Evolutionary conservation across 163 green algal genomes (phyloP), one percentile per base, ranked within the genome.

Genomic region (Volvox carteri): DNA sequence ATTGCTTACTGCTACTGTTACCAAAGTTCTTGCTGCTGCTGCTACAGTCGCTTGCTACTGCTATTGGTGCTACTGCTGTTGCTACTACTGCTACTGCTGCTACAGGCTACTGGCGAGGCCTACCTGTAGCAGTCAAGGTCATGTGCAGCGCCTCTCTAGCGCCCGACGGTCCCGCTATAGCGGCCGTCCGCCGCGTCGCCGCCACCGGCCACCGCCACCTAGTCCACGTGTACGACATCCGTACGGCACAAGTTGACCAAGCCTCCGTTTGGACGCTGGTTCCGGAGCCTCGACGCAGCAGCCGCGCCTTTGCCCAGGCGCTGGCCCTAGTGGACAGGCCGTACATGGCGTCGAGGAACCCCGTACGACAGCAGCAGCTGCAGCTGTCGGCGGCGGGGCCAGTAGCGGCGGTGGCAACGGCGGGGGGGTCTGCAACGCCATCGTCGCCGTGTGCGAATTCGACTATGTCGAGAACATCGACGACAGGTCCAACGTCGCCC

Each of bases 101-200:
- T 46, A 12, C 73, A 81, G 44, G 73, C 44, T 30, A 28, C 5
- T 65, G 73, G 73, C 44, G 30, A 28, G 75, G 75, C 75, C 46
- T 67, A 7, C 48, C 75, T 1, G 75, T 84, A 12, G 75, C 48
- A 9, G 46, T 84, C 46, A 84, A 84, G 9, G 12, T 84, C 37
- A 50, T 84, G 75, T 84, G 75, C 75, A 67, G 75, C 75, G 30
- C n/a, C 46, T 50, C 75, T 23, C 75, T 84, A 30, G 75, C 48
- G 14, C 75, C 75, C 16, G 46, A 67, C 46, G 50, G 75, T 5
- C 14, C 25, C 75, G 50, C 50, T 4, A 19, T 84, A 48, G 68
- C 30, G 7, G 75, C 75, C 12, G 48, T n/a, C 4, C 46, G 75
- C 14, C 48, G 30, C 0, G 75, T 35, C 25, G 46, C n/a, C 14